phyloP scores from a whole-genome alignment of 2,329 filamentous ascomycete species.

The Purpureocillium takamizusanense region DNA sequence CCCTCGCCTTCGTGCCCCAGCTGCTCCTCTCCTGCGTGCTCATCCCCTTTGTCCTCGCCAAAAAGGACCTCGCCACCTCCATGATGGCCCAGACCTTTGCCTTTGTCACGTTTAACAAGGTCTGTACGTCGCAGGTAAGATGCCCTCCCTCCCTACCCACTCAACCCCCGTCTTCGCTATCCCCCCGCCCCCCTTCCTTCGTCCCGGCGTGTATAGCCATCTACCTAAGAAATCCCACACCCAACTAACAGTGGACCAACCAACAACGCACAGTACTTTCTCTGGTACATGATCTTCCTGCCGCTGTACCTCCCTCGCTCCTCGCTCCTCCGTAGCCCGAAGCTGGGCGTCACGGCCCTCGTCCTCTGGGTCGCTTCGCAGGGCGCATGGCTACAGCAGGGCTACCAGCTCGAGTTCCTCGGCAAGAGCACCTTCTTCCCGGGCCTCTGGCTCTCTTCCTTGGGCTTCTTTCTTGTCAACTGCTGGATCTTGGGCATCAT shows the following conservation, averaged over 20 bases:
- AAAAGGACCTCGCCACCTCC: slow-evolving; percentile 69
- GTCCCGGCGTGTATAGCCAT: no score
- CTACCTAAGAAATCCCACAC: no score
- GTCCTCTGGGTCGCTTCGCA: slow-evolving; percentile 69
- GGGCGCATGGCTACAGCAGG: slow-evolving; percentile 67
- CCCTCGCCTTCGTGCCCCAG: slow-evolving; percentile 82
- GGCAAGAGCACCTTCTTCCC: slow-evolving; percentile 78
- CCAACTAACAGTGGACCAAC: no score
- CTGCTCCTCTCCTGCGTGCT: slow-evolving; percentile 68
- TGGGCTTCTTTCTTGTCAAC: slow-evolving; percentile 78
- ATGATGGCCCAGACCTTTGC: slow-evolving; percentile 96
- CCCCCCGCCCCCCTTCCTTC: no score
- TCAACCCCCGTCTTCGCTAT: no score
- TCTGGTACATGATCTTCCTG: slow-evolving; percentile 94
- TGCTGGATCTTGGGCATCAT: slow-evolving; percentile 80
- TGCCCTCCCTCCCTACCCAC: not conserved
- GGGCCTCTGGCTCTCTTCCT: slow-evolving; percentile 66
- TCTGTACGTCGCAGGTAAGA: slow-evolving; percentile 92
- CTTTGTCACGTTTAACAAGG: slow-evolving; percentile 97
- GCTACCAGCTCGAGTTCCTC: slow-evolving; percentile 68
- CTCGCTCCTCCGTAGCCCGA: slow-evolving; percentile 52
- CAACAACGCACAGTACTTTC: slow-evolving; percentile 69
- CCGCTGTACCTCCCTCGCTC: slow-evolving; percentile 84
- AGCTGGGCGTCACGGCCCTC: slow-evolving; percentile 56
- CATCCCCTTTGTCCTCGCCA: slow-evolving; percentile 68